Conservation (phyloP, 1,284 basidiomycete species). For the Tilletia setariae region DNA sequence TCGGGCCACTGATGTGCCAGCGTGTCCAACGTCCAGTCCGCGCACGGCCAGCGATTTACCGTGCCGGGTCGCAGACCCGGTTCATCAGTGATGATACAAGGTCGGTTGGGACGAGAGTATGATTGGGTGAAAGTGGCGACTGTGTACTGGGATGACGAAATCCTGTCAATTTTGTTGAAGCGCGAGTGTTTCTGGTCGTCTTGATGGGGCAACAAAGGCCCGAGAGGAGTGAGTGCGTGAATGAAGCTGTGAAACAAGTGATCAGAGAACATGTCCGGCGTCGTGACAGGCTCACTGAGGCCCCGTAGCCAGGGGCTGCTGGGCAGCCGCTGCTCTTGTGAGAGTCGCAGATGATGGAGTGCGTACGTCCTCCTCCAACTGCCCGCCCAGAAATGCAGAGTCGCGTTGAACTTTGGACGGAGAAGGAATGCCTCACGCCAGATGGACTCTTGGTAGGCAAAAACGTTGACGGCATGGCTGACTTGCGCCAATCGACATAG, state of each 20-base stretch:
- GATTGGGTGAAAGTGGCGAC: conserved; percentile 25
- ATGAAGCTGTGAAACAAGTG: conserved; percentile 43
- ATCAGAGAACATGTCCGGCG: conserved; percentile 42
- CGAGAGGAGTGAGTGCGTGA: conserved; percentile 36
- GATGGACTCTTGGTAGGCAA: conserved; percentile 32
- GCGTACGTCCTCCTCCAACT: conserved; percentile 46
- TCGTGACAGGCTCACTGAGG: conserved; percentile 25
- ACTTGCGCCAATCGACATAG: conserved; percentile 31
- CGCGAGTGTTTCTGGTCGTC: neutral
- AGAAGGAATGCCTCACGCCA: conserved; percentile 41
- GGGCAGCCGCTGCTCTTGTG: neutral
- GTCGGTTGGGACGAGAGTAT: conserved; percentile 30
- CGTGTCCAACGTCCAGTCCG: conserved; percentile 38
- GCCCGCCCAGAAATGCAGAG: conserved; percentile 39
- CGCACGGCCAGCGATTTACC: conserved; percentile 36
- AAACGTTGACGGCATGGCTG: conserved; percentile 35
- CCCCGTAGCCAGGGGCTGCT: conserved; percentile 17
- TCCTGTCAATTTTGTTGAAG: conserved; percentile 28
- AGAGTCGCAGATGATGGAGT: conserved; percentile 20
- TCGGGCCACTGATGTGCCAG: conserved; percentile 31
- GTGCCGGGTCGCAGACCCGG: conserved; percentile 17
- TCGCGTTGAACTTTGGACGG: conserved; percentile 25
- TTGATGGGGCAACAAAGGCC: conserved; percentile 9
- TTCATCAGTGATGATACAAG: conserved; percentile 41
- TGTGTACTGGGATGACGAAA: conserved; percentile 26